Evolutionary conservation across 1,284 basidiomycete species (phyloP).

Genomic region (Melampsora medusae): DNA sequence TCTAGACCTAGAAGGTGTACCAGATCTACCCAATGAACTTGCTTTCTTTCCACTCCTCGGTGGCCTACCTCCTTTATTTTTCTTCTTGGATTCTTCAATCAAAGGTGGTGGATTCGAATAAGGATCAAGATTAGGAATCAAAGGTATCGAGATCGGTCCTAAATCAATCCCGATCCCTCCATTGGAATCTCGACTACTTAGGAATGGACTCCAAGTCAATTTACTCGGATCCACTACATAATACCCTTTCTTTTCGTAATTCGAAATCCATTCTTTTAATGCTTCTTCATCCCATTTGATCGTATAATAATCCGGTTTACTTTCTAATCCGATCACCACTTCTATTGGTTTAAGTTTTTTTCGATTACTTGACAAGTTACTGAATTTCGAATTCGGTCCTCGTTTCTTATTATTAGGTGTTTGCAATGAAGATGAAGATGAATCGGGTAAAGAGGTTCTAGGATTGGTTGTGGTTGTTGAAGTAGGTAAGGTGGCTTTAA

Average conservation of each 20-base stretch:
- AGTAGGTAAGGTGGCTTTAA: conserved; percentile 2
- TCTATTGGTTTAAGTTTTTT: background rate
- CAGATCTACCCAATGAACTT: background rate
- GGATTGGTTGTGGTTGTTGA: background rate
- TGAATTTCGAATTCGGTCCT: conserved; percentile 1
- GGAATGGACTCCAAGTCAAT: conserved; percentile 92
- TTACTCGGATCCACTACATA: conserved; percentile 75
- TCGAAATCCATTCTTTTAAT: conserved; percentile 67
- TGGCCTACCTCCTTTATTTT: background rate
- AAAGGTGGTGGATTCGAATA: background rate
- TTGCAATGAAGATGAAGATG: background rate
- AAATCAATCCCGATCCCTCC: conserved; percentile 6
- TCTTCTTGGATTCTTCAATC: background rate
- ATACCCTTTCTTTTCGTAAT: conserved; percentile 77
- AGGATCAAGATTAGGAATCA: conserved; percentile 21
- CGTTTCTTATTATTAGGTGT: conserved; percentile 16
- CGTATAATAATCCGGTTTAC: conserved; percentile 69
- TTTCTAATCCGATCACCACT: conserved; percentile 48
- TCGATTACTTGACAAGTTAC: background rate
- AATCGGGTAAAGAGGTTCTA: background rate
- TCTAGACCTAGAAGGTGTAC: no score
- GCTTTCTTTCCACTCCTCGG: background rate
- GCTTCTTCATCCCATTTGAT: conserved; percentile 72
- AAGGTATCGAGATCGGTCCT: conserved; percentile 15
- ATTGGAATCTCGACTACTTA: conserved; percentile 53